phyloP scores from a whole-genome alignment of 2,329 filamentous ascomycete genomes.

The Neonectria sp. region DNA sequence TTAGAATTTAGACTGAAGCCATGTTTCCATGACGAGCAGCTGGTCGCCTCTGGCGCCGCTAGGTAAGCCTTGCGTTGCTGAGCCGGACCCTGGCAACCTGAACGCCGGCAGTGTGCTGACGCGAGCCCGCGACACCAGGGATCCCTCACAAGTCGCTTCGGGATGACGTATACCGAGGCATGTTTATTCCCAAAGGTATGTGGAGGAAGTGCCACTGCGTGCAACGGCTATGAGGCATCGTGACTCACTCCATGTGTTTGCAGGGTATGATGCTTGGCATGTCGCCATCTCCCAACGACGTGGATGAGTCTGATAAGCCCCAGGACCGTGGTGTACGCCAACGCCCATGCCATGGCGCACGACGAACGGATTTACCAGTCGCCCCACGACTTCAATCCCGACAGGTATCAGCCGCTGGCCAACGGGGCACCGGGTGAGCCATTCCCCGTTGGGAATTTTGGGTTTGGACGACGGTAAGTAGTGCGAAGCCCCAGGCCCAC shows the following conservation, averaged over 20 bases:
- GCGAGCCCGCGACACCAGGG: constrained; percentile 32
- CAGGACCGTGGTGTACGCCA: constrained; percentile 58
- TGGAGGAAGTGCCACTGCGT: neutral
- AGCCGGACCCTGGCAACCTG: constrained; percentile 23
- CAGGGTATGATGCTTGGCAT: constrained; percentile 38
- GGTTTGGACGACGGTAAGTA: constrained; percentile 51
- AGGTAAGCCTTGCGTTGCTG: constrained; percentile 47
- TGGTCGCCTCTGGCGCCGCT: constrained; percentile 63
- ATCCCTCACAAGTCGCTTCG: constrained; percentile 69
- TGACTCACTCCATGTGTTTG: constrained; percentile 22
- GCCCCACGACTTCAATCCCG: constrained; percentile 63
- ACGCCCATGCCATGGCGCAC: constrained; percentile 59
- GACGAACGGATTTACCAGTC: constrained; percentile 58
- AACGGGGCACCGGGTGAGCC: constrained; percentile 58
- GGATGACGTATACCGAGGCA: constrained; percentile 71
- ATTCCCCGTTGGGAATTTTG: constrained; percentile 55
- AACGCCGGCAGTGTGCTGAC: constrained; percentile 27
- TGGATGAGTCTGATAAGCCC: constrained; percentile 38
- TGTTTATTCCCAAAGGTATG: constrained; percentile 69
- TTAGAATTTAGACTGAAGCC: constrained; percentile 16
- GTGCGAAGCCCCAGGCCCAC: neutral
- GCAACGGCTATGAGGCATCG: neutral
- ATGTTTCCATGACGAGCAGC: constrained; percentile 25
- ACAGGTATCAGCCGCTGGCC: constrained; percentile 54
- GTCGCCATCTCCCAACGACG: constrained; percentile 14